These are phyloP conservation scores for Mariannaea sp. DNA, from an alignment of 2,329 filamentous ascomycete genomes.

Conservation along the genomic window DNA sequence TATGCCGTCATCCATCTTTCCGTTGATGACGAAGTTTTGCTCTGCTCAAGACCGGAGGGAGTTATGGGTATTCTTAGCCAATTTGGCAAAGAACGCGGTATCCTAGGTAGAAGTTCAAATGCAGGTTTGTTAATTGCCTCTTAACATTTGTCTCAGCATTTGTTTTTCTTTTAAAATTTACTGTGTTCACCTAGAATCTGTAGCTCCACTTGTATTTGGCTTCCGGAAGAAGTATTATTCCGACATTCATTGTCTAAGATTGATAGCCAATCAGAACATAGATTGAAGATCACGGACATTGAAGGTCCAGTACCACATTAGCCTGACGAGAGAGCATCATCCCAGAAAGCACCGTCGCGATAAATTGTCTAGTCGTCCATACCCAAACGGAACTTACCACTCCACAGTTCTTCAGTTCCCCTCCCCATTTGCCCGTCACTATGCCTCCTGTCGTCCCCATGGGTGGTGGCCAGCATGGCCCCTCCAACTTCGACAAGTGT, in stretches of 20 bases:
- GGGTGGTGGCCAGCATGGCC: constrained; percentile 51
- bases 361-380: too few species aligned
- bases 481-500: constrained; percentile 62
- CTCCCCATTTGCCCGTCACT: constrained; percentile 13
- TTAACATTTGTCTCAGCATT: too few species aligned
- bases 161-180: too few species aligned
- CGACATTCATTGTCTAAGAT: background rate
- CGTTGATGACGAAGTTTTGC: background rate
- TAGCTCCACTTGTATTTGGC: too few species aligned
- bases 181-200: too few species aligned
- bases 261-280: constrained; percentile 36
- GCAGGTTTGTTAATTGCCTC: too few species aligned
- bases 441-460: constrained; percentile 51
- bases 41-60: too few species aligned
- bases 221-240: background rate
- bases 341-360: constrained; percentile 9
- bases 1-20: constrained; percentile 31
- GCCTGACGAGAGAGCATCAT: constrained; percentile 19
- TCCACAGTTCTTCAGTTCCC: background rate
- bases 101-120: too few species aligned
- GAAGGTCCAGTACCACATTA: constrained; percentile 4
- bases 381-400: background rate
- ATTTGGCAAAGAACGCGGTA: too few species aligned
- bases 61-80: too few species aligned
- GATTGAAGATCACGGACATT: constrained; percentile 2